phyloP scores from a whole-genome alignment of 2,329 filamentous ascomycete genomes.

The Lachnellula hyalina region DNA sequence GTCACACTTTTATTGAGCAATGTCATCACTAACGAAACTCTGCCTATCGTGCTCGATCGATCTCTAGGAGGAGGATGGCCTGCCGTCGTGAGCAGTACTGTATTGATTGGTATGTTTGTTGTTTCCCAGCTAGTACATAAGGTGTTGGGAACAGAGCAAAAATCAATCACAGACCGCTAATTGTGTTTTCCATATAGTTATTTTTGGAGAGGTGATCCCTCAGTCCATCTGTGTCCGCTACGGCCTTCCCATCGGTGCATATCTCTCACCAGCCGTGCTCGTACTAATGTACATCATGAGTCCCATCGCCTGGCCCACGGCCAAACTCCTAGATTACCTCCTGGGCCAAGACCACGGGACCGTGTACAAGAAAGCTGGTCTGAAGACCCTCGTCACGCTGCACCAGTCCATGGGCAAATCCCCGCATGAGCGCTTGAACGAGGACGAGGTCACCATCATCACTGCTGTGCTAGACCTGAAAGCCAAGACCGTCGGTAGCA shows the following conservation, averaged over 20 bases:
- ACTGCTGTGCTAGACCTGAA: slow-evolving; percentile 90
- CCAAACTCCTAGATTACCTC: slow-evolving; percentile 85
- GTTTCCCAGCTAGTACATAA: neutral
- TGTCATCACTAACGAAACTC: slow-evolving; percentile 92
- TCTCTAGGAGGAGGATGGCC: slow-evolving; percentile 90
- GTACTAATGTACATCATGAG: slow-evolving; percentile 84
- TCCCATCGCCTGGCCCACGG: slow-evolving; percentile 85
- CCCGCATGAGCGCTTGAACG: slow-evolving; percentile 69
- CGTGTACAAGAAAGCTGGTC: slow-evolving; percentile 90
- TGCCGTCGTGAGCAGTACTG: slow-evolving; percentile 83
- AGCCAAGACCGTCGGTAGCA: slow-evolving; percentile 81
- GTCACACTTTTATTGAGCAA: slow-evolving; percentile 89
- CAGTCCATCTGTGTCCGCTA: slow-evolving; percentile 94
- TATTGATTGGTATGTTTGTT: slow-evolving; percentile 54
- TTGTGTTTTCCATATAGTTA: slow-evolving; percentile 52
- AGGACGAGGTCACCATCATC: slow-evolving; percentile 96
- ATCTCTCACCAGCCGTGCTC: slow-evolving; percentile 79
- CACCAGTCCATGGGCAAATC: slow-evolving; percentile 42
- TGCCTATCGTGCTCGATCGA: slow-evolving; percentile 87
- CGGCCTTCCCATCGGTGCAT: slow-evolving; percentile 86
- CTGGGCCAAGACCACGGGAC: slow-evolving; percentile 91
- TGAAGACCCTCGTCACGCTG: slow-evolving; percentile 89
- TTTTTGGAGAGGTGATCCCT: slow-evolving; percentile 92
- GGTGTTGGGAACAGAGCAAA: neutral
- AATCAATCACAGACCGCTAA: slow-evolving; percentile 1